Evolutionary conservation across 495 filamentous ascomycete genomes (phyloP), one percentile per base, ranked within the genome.

Genomic region (Chaetomium cochliodes): DNA sequence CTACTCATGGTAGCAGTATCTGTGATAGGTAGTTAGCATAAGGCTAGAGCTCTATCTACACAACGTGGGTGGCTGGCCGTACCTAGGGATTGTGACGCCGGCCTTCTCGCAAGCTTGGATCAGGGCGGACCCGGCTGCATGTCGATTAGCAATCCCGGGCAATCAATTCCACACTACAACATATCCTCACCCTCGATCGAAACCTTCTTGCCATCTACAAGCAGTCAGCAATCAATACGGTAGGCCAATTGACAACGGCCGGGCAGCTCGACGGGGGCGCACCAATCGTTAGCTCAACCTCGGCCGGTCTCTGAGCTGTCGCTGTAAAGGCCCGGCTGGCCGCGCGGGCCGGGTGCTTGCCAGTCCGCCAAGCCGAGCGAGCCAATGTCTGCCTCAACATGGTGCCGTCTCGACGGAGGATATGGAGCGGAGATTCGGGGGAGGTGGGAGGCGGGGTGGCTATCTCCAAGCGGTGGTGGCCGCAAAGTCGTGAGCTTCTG

Each of bases 21-120:
- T 92, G 64, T 57, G 65, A 46, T 62, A 53, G 72, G 85, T 67
- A 53, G 72, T 85, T 67, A 87, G 84, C 64, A 72, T 9, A 16
- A 55, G 8, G 52, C 22, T 57, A 13, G 16, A 9, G 12, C 26
- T 4, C 15, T 12, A 56, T 1, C 15, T 12, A 56, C 0, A 12
- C 33, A 20, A 22, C 9, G 7, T 37, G 25, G 11, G 7, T 6
- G 26, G 2, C 7, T 22, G 22, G 44, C 1, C 80, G 64, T 79
- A 90, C 89, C 90, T 92, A 65, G 92, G 92, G 70, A 97, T 85
- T n/a, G 88, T 91, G 60, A 81, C 86, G 67, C 94, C 94, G 63
- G 94, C 94, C 80, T 98, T 96, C 80, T 98, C 94, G 82, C 94
- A 98, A 69, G 94, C 94, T 82, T 98, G 94, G 75, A 98, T 98